phyloP scores from a whole-genome alignment of 805 yeast genomes.

The Kazachstania africana region DNA sequence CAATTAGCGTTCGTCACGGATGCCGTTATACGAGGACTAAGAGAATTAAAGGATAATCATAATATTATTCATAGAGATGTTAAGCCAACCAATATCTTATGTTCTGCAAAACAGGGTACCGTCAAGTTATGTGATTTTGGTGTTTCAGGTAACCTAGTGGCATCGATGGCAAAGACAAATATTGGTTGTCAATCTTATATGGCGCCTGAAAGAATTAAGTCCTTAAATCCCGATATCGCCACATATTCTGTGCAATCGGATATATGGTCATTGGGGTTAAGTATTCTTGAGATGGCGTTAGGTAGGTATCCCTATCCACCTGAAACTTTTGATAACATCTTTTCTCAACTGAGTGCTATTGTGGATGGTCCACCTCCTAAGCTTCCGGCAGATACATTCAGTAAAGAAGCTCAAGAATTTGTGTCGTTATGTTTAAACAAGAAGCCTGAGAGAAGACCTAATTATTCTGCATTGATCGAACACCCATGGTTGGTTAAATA shows the following conservation, averaged over 20 bases:
- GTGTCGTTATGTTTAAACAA: slow-evolving; percentile 70
- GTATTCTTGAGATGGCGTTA: slow-evolving; percentile 75
- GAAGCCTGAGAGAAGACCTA: slow-evolving; percentile 70
- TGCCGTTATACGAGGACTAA: slow-evolving; percentile 70
- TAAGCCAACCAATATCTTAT: slow-evolving; percentile 87
- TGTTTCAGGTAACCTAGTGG: slow-evolving; percentile 88
- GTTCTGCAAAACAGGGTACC: slow-evolving; percentile 64
- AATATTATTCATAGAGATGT: slow-evolving; percentile 94
- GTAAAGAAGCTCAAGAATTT: slow-evolving; percentile 71
- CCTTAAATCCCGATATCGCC: slow-evolving; percentile 58
- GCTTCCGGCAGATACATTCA: slow-evolving; percentile 49
- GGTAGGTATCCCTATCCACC: slow-evolving; percentile 96
- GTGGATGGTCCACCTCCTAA: slow-evolving; percentile 94
- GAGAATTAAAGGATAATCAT: slow-evolving; percentile 76
- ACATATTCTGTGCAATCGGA: slow-evolving; percentile 90
- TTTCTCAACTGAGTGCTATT: slow-evolving; percentile 87
- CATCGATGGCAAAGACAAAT: slow-evolving; percentile 87
- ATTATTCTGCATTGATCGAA: slow-evolving; percentile 57
- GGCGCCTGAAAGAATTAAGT: slow-evolving; percentile 94
- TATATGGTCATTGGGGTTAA: slow-evolving; percentile 87
- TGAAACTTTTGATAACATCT: slow-evolving; percentile 80
- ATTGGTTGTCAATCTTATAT: slow-evolving; percentile 96
- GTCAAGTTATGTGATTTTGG: slow-evolving; percentile 94
- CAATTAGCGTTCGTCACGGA: slow-evolving; percentile 71
- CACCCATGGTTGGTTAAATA: slow-evolving; percentile 74